Conservation (phyloP, 2,329 filamentous ascomycete species). For the Chaetomium globosum region DNA sequence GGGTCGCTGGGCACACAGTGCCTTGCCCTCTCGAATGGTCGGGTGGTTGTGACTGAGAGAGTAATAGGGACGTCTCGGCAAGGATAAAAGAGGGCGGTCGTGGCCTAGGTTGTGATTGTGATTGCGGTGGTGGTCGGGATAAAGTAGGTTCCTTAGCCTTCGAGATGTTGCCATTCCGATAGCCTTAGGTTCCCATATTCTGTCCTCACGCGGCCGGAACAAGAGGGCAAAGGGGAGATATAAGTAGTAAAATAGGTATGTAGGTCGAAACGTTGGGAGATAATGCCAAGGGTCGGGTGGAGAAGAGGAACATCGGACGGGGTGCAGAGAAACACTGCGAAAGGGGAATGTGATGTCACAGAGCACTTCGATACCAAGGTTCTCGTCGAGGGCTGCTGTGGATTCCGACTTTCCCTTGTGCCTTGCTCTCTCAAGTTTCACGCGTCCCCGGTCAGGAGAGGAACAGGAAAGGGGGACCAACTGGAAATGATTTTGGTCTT, state of each 20-base stretch:
- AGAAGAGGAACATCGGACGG: conserved; percentile 14
- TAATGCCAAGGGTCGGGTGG: conserved; percentile 20
- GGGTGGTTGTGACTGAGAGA: conserved; percentile 28
- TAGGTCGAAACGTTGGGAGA: conserved; percentile 1
- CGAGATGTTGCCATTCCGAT: conserved; percentile 29
- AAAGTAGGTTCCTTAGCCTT: conserved; percentile 24
- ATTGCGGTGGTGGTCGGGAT: conserved; percentile 7
- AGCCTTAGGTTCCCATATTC: not conserved
- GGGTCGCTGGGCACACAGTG: conserved; percentile 18
- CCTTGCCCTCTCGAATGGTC: conserved; percentile 34
- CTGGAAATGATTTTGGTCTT: not conserved
- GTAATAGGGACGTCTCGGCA: conserved; percentile 24
- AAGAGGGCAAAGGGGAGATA: not conserved
- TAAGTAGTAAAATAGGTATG: not conserved
- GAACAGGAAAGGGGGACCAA: not conserved
- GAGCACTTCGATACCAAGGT: conserved; percentile 10
- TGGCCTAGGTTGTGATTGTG: conserved; percentile 18
- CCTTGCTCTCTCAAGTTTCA: conserved; percentile 6
- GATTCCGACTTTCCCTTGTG: not conserved
- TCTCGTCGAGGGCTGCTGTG: not conserved
- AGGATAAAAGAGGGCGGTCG: conserved; percentile 25
- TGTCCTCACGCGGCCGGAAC: not conserved
- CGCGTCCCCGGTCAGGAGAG: not conserved
- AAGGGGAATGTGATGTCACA: conserved; percentile 25
- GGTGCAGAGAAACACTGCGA: not conserved